These are phyloP conservation scores for Schizothecium vesticola DNA, from an alignment of 495 filamentous ascomycete genomes.

Conservation along the genomic window DNA sequence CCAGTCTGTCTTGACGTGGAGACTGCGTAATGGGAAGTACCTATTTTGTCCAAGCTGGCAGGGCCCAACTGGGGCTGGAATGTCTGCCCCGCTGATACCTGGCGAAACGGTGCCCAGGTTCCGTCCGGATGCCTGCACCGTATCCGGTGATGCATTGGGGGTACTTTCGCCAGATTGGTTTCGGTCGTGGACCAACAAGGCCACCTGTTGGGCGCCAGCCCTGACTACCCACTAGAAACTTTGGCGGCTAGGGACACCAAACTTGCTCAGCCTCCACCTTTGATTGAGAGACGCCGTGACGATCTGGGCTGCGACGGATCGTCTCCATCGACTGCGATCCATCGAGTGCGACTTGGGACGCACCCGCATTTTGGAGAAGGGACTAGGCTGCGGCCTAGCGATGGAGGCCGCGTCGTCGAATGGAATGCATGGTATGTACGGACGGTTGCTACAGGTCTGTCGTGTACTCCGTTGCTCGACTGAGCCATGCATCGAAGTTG, in stretches of 20 bases:
- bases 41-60: not conserved
- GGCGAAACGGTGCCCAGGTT: not conserved
- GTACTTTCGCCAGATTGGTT: constrained; percentile 2
- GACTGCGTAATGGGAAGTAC: not conserved
- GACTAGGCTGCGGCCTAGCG: constrained; percentile 3
- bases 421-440: not conserved
- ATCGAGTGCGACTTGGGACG: not conserved
- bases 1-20: not conserved
- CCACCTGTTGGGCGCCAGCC: not conserved
- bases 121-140: not conserved
- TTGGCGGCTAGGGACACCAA: constrained; percentile 8
- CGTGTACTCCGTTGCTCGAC: not conserved
- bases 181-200: not conserved
- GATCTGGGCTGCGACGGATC: constrained; percentile 9
- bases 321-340: not conserved
- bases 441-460: not conserved
- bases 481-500: not conserved
- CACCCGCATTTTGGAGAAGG: not conserved
- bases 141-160: not conserved
- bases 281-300: not conserved
- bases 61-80: not conserved
- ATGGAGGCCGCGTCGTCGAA: not conserved
- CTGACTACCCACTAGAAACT: not conserved
- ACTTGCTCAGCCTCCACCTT: constrained; percentile 10
- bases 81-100: not conserved